A percentile compares a stretch with the other conserved stretches of the same genome.
Evolutionary conservation across 1,139 yeast species (phyloP).

Genomic region (Wickerhamomyces sp.): DNA sequence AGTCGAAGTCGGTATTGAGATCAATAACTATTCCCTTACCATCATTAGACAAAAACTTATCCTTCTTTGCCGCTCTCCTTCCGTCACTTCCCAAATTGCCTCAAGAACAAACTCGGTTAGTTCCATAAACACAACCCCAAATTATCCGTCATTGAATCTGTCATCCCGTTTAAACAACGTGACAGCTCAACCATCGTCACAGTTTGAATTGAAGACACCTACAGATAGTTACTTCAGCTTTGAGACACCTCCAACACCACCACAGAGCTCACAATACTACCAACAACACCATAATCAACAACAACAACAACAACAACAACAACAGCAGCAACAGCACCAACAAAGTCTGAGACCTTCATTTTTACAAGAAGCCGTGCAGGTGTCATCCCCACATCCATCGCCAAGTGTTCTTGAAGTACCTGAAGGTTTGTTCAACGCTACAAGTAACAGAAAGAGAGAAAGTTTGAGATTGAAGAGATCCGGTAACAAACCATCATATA

Average conservation of each 20-base stretch:
- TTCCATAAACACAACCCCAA: constrained; percentile 12
- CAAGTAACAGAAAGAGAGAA: constrained; percentile 35
- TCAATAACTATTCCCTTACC: constrained; percentile 27
- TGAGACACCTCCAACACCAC: constrained; percentile 18
- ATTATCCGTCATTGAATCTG: constrained; percentile 18
- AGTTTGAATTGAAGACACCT: constrained; percentile 14
- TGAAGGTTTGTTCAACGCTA: constrained; percentile 26
- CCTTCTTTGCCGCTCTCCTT: constrained; percentile 20
- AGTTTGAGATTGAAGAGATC: constrained; percentile 33
- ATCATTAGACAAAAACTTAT: constrained; percentile 34
- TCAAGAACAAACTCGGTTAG: constrained; percentile 18
- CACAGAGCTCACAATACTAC: constrained; percentile 4
- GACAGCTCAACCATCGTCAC: constrained; percentile 4
- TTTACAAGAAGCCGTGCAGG: constrained; percentile 8
- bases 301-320: constrained; percentile 4
- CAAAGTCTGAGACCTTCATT: constrained; percentile 18
- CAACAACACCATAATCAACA: neutral
- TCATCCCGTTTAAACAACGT: constrained; percentile 11
- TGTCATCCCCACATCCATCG: constrained; percentile 6
- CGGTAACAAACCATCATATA: constrained; percentile 23
- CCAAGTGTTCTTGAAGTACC: constrained; percentile 10
- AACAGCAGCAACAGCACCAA: constrained; percentile 3
- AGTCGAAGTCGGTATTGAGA: constrained; percentile 29
- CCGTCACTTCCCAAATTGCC: constrained; percentile 6
- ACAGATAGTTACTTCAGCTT: constrained; percentile 19